These are phyloP conservation scores for Cenchrus fungigraminus DNA, from an alignment of 176 grass and related monocot species.

Conservation along the genomic window DNA sequence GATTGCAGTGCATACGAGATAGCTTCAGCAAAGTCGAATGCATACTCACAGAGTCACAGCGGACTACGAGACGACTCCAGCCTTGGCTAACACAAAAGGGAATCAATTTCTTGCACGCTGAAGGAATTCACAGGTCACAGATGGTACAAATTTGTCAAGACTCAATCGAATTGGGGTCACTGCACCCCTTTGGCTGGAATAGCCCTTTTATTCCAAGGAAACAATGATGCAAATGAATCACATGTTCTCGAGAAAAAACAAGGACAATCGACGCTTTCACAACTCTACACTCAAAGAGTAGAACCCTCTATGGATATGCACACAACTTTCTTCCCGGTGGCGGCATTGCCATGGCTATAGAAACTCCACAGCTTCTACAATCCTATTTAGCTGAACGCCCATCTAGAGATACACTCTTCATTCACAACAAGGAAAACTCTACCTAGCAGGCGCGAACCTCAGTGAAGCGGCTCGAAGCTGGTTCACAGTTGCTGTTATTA, in stretches of 20 bases:
- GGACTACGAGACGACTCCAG: background rate
- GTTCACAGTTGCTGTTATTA: slow-evolving; percentile 48
- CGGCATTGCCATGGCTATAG: slow-evolving; percentile 38
- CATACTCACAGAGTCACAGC: background rate
- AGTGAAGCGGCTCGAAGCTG: slow-evolving; percentile 48
- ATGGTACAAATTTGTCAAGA: background rate
- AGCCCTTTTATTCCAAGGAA: slow-evolving; percentile 40
- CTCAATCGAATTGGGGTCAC: background rate
- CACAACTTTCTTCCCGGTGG: slow-evolving; percentile 49
- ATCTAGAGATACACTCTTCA: slow-evolving; percentile 42
- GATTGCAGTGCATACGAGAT: no score
- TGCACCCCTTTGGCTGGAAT: background rate
- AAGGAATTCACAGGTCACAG: background rate
- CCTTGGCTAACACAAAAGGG: background rate
- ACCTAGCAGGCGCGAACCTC: slow-evolving; percentile 70
- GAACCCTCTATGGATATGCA: slow-evolving; percentile 39
- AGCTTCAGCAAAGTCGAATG: background rate
- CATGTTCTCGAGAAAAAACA: slow-evolving; percentile 43
- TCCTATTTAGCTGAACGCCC: slow-evolving; percentile 39
- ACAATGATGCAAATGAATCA: slow-evolving; percentile 39
- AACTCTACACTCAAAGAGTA: slow-evolving; percentile 35
- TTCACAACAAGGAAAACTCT: slow-evolving; percentile 40
- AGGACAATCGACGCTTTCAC: slow-evolving; percentile 26
- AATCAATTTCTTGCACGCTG: background rate
- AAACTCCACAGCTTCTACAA: slow-evolving; percentile 36